These are phyloP conservation scores for Talinum fruticosum DNA, from an alignment of 148 eudicot species.

Conservation along the genomic window DNA sequence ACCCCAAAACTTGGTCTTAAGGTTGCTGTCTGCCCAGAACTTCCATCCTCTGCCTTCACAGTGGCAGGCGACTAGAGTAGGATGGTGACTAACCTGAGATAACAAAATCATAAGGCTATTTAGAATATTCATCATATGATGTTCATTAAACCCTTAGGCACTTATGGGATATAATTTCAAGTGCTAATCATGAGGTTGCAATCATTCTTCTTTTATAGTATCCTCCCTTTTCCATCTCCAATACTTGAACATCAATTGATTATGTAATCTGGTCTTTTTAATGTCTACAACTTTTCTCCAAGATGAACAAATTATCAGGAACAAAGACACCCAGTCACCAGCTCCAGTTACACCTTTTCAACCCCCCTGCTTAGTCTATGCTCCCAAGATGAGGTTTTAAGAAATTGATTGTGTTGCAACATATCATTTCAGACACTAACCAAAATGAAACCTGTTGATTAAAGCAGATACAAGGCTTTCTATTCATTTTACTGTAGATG, in stretches of 20 bases:
- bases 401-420: not conserved
- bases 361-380: not conserved
- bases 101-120: constrained; percentile 21
- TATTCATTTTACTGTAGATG: not conserved
- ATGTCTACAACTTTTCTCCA: not conserved
- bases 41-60: constrained; percentile 98
- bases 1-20: constrained; percentile 94
- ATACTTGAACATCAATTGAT: not conserved
- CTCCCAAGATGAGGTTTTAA: not conserved
- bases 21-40: constrained; percentile 89
- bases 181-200: not conserved
- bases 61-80: constrained; percentile 88
- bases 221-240: not conserved
- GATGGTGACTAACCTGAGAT: constrained; percentile 88
- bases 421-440: too few relatives aligned
- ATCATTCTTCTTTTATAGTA: not conserved
- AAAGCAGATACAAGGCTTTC: not conserved
- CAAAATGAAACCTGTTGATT: too few relatives aligned
- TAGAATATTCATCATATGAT: not conserved
- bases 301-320: not conserved
- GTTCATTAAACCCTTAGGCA: not conserved
- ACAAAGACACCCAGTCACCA: not conserved
- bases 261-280: not conserved
- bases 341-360: not conserved
- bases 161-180: not conserved